These are phyloP conservation scores for Arabis alpina DNA, from an alignment of 345 rosid species.

Conservation along the genomic window DNA sequence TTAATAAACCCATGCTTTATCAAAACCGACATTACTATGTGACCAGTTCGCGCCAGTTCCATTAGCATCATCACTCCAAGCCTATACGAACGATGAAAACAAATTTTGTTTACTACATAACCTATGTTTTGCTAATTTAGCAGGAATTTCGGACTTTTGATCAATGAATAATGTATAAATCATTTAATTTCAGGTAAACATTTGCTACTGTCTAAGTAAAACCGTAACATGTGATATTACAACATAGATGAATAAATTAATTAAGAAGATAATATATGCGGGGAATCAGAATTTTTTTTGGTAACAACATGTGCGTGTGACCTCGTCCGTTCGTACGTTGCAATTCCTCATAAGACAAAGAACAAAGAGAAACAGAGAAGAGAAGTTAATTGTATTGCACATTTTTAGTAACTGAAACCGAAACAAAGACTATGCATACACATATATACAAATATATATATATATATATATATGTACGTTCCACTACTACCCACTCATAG, in stretches of 20 bases:
- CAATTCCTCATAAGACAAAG: slow-evolving; percentile 37
- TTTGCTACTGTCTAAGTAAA: slow-evolving; percentile 10
- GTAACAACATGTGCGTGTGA: slow-evolving; percentile 43
- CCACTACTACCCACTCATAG: slow-evolving; percentile 33
- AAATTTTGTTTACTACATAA: neutral
- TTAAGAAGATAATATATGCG: neutral
- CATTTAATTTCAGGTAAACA: neutral
- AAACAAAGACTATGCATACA: slow-evolving; percentile 32
- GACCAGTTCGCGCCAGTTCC: neutral
- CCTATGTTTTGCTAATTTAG: neutral
- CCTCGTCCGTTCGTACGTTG: slow-evolving; percentile 44
- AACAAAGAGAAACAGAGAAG: slow-evolving; percentile 37
- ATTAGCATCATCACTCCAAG: slow-evolving; percentile 20
- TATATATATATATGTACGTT: slow-evolving; percentile 6
- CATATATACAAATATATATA: neutral
- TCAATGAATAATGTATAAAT: neutral
- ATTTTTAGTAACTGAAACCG: slow-evolving; percentile 40
- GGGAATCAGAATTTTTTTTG: slow-evolving; percentile 33
- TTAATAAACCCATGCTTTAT: neutral
- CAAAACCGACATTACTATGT: slow-evolving; percentile 11
- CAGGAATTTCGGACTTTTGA: neutral
- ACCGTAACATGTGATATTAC: neutral
- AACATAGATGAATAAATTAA: slow-evolving; percentile 12
- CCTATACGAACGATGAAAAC: neutral
- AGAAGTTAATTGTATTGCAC: slow-evolving; percentile 42